Percentiles rank a stretch among this genome's conserved stretches.
phyloP scores from a whole-genome alignment of 83 land plant genomes.

The Picea engelmannii region DNA sequence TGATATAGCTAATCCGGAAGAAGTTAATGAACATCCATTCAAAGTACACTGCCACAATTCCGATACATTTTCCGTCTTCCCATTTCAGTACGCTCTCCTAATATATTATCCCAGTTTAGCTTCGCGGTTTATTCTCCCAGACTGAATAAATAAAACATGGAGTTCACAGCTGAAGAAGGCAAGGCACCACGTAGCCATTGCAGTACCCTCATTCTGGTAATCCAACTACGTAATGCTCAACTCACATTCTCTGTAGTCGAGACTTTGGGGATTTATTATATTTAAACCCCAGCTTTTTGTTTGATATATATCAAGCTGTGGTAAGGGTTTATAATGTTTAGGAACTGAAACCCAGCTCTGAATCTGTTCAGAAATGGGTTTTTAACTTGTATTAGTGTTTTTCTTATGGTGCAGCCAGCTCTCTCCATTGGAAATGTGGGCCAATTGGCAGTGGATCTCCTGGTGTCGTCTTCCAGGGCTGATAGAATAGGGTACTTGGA shows the following conservation, averaged over 20 bases:
- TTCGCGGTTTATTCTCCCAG: too few relatives aligned
- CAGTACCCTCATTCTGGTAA: constrained; percentile 38
- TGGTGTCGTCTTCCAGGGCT: constrained; percentile 64
- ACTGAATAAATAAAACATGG: constrained; percentile 13
- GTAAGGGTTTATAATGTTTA: not conserved
- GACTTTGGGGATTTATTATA: not conserved
- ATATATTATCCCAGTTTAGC: too few relatives aligned
- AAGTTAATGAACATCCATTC: too few relatives aligned
- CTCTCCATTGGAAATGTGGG: constrained; percentile 97
- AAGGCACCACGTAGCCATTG: constrained; percentile 9
- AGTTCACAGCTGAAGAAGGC: constrained; percentile 25
- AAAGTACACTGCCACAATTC: too few relatives aligned
- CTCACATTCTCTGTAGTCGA: not conserved
- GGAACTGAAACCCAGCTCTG: not conserved
- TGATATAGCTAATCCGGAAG: too few relatives aligned
- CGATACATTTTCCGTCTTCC: too few relatives aligned
- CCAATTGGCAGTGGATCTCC: constrained; percentile 85
- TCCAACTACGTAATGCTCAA: not conserved
- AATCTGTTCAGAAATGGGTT: not conserved
- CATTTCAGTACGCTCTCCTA: too few relatives aligned
- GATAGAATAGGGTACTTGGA: constrained; percentile 81
- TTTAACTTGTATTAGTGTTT: not conserved
- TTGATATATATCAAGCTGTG: not conserved
- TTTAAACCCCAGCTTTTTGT: not conserved
- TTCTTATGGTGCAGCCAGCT: constrained; percentile 64